These are phyloP conservation scores for Stachybotrys elegans DNA, from an alignment of 2,329 filamentous ascomycete species.

Conservation along the genomic window DNA sequence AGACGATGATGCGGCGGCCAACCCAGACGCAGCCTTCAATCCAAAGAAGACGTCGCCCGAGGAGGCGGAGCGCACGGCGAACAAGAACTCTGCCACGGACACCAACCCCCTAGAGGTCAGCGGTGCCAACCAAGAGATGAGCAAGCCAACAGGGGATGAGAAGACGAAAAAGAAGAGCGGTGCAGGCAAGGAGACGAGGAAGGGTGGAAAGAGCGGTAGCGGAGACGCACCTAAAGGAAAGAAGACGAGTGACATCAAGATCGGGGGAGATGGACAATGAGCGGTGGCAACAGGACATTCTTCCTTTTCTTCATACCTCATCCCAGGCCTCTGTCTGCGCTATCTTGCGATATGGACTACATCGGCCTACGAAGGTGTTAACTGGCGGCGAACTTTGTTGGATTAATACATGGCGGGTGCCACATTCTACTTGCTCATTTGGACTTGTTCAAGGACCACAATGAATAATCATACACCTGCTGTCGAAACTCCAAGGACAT, in stretches of 20 bases:
- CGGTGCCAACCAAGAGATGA: constrained; percentile 40
- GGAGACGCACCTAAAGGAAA: constrained; percentile 23
- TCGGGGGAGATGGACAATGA: too few species aligned
- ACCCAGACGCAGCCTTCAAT: constrained; percentile 62
- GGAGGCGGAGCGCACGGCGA: constrained; percentile 40
- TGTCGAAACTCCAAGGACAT: too few species aligned
- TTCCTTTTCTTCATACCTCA: too few species aligned
- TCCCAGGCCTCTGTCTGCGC: too few species aligned
- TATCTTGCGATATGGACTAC: too few species aligned
- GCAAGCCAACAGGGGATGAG: constrained; percentile 30
- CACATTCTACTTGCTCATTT: too few species aligned
- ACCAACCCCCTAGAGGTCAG: constrained; percentile 33
- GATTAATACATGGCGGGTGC: too few species aligned
- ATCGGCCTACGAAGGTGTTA: too few species aligned
- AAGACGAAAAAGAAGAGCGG: constrained; percentile 27
- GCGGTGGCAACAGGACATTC: too few species aligned
- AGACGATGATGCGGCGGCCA: constrained; percentile 53
- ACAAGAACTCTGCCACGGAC: constrained; percentile 21
- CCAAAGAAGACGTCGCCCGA: constrained; percentile 64
- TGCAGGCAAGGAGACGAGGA: constrained; percentile 26
- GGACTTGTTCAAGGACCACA: too few species aligned
- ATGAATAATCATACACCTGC: too few species aligned
- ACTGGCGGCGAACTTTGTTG: too few species aligned
- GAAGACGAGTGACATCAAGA: neutral
- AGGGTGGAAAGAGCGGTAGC: constrained; percentile 27